Base-by-base conservation (phyloP, 352 stramenopile genomes). In the Thalassiosira mediterranea region DNA sequence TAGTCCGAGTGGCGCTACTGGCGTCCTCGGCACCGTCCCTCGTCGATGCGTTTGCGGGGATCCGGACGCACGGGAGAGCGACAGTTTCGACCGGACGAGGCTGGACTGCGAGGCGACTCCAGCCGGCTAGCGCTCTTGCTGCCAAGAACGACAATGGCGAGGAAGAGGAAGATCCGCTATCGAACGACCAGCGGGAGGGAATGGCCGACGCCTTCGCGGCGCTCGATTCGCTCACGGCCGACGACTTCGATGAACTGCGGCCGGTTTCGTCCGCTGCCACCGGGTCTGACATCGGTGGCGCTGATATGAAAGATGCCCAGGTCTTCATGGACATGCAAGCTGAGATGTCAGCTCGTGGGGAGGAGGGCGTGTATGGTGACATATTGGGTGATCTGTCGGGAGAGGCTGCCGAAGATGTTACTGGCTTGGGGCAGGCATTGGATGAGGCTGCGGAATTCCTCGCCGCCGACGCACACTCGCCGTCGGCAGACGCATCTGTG, bases 141-240 rank as follows among this genome's bases (percentile, higher is more conserved):
- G 63, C 63, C n/a, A 63, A 60, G 32, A 42, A 21, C 21, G 51
- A 47, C 25, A n/a, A 64, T 38, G 32, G 59, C 5, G 28, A 74
- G 1, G 53, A 53, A 25, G 53, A 62, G 5, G 61, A 19, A 51
- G 63, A 72, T 49, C 21, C 23, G 34, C 48, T 72, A 29, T 49
- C 29, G 51, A 70, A 73, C 32, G 71, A 80, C 69, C 62, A 68
- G 53, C 59, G 72, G 51, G 72, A 80, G 49, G 72, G 72, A 48
- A 80, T 80, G 72, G 54, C 72, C 10, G 57, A 71, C 52, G 72
- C 72, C 52, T 80, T 80, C 52, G 56, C 72, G n/a, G 72, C 56
- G 17, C 65, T 80, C 28, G 61, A 75, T 62, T 49, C 26, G 47
- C 72, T 80, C 5, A 63, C 47, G 17, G 58, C 58, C 17, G 63